Conservation (phyloP, 768 basidiomycete species). For the Lentinus tigrinus region DNA sequence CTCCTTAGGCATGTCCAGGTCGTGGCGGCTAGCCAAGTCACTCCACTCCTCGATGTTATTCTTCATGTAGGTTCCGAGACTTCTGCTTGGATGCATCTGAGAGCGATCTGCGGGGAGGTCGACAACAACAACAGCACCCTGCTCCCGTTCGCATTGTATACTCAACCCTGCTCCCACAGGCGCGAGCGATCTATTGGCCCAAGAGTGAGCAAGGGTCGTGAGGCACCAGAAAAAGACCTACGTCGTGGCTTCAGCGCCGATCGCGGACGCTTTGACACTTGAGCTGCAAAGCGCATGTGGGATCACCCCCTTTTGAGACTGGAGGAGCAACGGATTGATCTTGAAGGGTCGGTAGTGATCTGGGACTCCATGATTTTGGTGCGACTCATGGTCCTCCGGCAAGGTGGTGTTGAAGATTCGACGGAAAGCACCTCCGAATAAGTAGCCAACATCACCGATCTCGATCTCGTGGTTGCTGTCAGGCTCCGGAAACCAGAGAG, state of each 20-base stretch:
- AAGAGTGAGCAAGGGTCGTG: neutral
- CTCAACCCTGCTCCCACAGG: constrained; percentile 7
- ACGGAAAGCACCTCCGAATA: constrained; percentile 20
- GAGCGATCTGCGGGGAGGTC: constrained; percentile 1
- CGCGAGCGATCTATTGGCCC: neutral
- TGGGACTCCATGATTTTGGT: constrained; percentile 2
- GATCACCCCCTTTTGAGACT: neutral
- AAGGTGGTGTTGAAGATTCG: constrained; percentile 22
- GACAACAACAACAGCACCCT: constrained; percentile 21
- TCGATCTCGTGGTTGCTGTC: constrained; percentile 6
- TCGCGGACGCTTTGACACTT: neutral
- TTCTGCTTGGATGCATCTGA: neutral
- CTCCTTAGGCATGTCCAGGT: constrained; percentile 1
- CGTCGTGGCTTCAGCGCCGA: constrained; percentile 7
- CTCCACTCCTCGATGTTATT: constrained; percentile 18
- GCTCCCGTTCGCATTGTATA: constrained; percentile 14
- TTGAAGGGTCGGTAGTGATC: neutral
- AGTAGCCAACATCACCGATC: constrained; percentile 25
- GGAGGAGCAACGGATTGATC: neutral
- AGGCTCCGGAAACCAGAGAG: constrained; percentile 25
- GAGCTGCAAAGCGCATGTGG: constrained; percentile 3
- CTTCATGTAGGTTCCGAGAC: constrained; percentile 12
- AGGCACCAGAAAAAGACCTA: neutral
- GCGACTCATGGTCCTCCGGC: neutral
- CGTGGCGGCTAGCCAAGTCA: constrained; percentile 10